Percentiles rank a stretch among this genome's conserved stretches.
These are phyloP conservation scores for Fraxinus dipetala DNA, from an alignment of 305 asterid genomes.

Conservation along the genomic window DNA sequence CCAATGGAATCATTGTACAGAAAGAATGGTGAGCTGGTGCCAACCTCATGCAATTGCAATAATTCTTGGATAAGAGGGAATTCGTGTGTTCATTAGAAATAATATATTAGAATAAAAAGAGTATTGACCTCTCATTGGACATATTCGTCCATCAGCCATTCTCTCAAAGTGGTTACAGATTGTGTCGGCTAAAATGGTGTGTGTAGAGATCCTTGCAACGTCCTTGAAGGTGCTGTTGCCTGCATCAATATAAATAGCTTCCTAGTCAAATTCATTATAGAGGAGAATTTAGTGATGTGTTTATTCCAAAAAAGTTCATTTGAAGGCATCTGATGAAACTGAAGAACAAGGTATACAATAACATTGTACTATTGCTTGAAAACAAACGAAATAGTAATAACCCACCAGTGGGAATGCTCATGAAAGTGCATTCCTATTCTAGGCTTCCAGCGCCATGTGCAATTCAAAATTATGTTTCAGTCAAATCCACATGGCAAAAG, in stretches of 20 bases:
- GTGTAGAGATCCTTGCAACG: slow-evolving; percentile 54
- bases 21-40: neutral
- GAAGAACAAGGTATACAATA: neutral
- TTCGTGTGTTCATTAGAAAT: slow-evolving; percentile 25
- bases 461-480: neutral
- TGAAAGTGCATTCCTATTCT: neutral
- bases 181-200: slow-evolving; percentile 51
- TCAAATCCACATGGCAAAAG: neutral
- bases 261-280: slow-evolving; percentile 17
- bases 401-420: neutral
- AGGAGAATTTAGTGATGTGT: neutral
- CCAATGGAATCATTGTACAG: neutral
- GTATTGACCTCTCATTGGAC: slow-evolving; percentile 30
- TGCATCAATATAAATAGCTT: slow-evolving; percentile 27
- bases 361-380: neutral
- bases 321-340: neutral
- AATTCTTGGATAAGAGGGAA: slow-evolving; percentile 18
- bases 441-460: neutral
- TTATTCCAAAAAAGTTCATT: neutral
- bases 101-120: slow-evolving; percentile 36
- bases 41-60: neutral
- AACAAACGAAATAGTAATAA: neutral
- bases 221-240: slow-evolving; percentile 59
- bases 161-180: slow-evolving; percentile 30
- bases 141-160: slow-evolving; percentile 15